Conservation (phyloP, 2,329 filamentous ascomycete genomes). For the Colletotrichum chrysophilum region DNA sequence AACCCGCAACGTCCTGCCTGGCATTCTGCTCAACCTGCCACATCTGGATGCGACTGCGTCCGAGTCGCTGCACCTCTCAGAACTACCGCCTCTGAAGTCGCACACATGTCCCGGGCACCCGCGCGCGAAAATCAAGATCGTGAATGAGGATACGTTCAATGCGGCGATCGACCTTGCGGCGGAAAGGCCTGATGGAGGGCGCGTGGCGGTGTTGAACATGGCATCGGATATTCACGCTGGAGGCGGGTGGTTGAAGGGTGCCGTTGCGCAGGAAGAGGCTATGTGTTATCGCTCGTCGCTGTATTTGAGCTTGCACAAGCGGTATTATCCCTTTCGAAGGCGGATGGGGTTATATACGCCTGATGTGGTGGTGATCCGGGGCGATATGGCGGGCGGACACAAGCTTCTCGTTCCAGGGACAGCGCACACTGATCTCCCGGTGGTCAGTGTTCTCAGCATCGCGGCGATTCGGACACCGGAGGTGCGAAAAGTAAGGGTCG, state of each 20-base stretch:
- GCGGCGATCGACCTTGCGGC: slow-evolving; percentile 50
- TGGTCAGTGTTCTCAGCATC: slow-evolving; percentile 65
- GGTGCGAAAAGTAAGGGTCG: slow-evolving; percentile 20
- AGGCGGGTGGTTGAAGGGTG: slow-evolving; percentile 68
- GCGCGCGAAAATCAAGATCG: slow-evolving; percentile 47
- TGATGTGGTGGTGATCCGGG: slow-evolving; percentile 62
- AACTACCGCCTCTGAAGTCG: slow-evolving; percentile 42
- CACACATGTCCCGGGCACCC: slow-evolving; percentile 47
- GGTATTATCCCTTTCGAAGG: slow-evolving; percentile 57
- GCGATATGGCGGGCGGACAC: slow-evolving; percentile 50
- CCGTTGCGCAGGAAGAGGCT: slow-evolving; percentile 71
- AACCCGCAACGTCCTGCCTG: slow-evolving; percentile 51
- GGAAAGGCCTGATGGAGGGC: slow-evolving; percentile 28
- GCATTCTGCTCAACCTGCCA: slow-evolving; percentile 49
- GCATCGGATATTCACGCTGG: slow-evolving; percentile 62
- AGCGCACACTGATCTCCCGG: slow-evolving; percentile 42
- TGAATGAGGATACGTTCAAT: slow-evolving; percentile 64
- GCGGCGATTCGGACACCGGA: slow-evolving; percentile 57
- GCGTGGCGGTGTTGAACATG: slow-evolving; percentile 70
- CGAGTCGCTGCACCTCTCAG: slow-evolving; percentile 39
- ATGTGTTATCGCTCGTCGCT: slow-evolving; percentile 69
- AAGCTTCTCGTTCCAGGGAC: slow-evolving; percentile 44
- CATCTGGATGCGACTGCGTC: slow-evolving; percentile 38
- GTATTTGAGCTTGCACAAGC: slow-evolving; percentile 47
- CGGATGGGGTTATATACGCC: slow-evolving; percentile 64